Conservation (phyloP, 805 yeast species). For the Lipomyces sp. region DNA sequence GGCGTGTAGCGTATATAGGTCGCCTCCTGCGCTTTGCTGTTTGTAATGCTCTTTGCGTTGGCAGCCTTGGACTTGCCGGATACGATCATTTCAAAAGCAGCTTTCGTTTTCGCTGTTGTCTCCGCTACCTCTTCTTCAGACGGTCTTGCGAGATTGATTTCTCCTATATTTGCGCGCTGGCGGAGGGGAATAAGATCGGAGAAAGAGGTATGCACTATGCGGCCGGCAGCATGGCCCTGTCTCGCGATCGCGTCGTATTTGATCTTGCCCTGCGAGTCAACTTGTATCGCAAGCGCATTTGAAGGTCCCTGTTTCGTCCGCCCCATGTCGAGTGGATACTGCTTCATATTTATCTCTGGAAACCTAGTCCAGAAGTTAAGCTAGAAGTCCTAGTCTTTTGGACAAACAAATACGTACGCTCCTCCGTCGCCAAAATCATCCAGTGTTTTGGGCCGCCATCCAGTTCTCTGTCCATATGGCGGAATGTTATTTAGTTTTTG, state of each 20-base stretch:
- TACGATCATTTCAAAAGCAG: constrained; percentile 59
- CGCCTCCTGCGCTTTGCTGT: constrained; percentile 45
- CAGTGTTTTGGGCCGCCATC: constrained; percentile 41
- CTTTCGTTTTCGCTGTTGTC: constrained; percentile 61
- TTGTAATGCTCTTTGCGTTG: constrained; percentile 45
- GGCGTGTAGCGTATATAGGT: constrained; percentile 55
- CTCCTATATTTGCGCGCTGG: constrained; percentile 49
- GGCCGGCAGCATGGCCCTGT: constrained; percentile 43
- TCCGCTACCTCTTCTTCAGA: constrained; percentile 52
- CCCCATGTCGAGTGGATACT: constrained; percentile 46
- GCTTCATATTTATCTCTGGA: constrained; percentile 45
- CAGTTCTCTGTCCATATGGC: constrained; percentile 40
- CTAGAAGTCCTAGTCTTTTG: background rate
- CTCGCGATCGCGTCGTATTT: constrained; percentile 45
- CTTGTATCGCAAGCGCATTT: constrained; percentile 43
- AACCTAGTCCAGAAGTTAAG: constrained; percentile 25
- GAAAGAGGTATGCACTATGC: constrained; percentile 54
- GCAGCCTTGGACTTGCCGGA: constrained; percentile 47
- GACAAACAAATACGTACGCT: constrained; percentile 38
- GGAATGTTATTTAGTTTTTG: constrained; percentile 22
- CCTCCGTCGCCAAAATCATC: constrained; percentile 47
- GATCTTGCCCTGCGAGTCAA: constrained; percentile 43
- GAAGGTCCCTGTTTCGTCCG: constrained; percentile 28
- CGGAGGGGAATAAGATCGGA: constrained; percentile 67
- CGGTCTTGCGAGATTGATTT: constrained; percentile 52